Evolutionary conservation across 306 rosid genomes (phyloP), one percentile per base, ranked within the genome.

Genomic region (Cucurbita ficifolia): DNA sequence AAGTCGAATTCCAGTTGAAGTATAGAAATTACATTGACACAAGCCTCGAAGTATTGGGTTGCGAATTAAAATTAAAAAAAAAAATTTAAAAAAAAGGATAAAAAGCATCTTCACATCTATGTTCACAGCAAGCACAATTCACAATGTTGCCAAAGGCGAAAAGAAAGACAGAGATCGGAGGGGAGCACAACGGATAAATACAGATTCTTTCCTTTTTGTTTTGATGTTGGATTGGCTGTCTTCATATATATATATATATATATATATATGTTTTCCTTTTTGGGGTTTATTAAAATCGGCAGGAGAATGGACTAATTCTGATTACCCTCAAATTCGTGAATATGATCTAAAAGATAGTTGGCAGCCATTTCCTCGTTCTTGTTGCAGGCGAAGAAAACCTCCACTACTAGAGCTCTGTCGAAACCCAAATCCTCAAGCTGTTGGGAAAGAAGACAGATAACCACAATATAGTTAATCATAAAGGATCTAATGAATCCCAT

Each of bases 361-460:
- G 98, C 98, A 55, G 96, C 96, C 84, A 92, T 55, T 50, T 92
- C 98, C 82, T 92, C 98, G 10, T 88, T 90, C 78, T 87, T 92
- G 96, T 92, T 90, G 79, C 96, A 92, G 0, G 98, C 93, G 8
- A 92, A 87, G 81, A 68, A 92, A 49, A 88, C 98, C 86, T 92
- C 96, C 88, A 92, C 81, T 10, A 92, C 98, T 8, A 76, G 62
- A 4, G 87, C 91, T 69, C 96, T 84, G 78, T 88, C 96, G 46
- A 92, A 92, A 10, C 98, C 98, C 93, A 92, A 81, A 73, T 89
- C 98, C 82, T 92, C 98, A 45, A 92, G 96, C 98, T 92, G 89
- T 39, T 7, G 5, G 56, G 57, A 8, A 18, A 7, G 58, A 65
- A 12, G 40, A 76, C 57, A 67, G 14, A 16, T 4, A 14, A 49